Base-by-base conservation (phyloP, 2,329 filamentous ascomycete species). In the Diaporthe sp. region DNA sequence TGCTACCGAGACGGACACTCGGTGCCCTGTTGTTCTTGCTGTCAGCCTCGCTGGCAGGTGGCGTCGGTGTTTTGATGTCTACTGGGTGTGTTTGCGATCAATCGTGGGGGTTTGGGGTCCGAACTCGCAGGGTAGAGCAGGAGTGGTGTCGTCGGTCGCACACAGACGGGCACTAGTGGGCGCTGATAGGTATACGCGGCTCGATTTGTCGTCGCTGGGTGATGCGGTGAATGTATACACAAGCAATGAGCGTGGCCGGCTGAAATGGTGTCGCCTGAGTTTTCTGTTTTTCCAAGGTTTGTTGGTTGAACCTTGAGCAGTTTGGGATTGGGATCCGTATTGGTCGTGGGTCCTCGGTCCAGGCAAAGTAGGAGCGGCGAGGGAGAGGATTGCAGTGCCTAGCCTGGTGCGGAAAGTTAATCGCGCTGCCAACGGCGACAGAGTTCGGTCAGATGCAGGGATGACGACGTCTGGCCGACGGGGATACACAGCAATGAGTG, bases 371-470 rank as follows among this genome's bases (percentile, higher is more conserved):
- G 42, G n/a, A 65, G 42, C 61, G 61, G 19, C 61, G 28, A 51
- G 44, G 61, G 28, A 34, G 61, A 37, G 28, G 39, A 37, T 25
- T 51, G 44, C 25, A 49, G 62, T 68, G 62, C 44, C 44, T 51
- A 68, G 62, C 62, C 44, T 37, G 22, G 28, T 28, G 1, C 22
- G 25, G 46, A 53, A 53, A 70, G 15, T 42, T 55, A 68, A 70
- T 70, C 65, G 65, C 49, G 34, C 65, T 70, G 31, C 46, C 46
- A 55, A 55, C 65, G n/a, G 49, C 37, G 34, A 70, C 34, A 42
- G n/a, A 55, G 34, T 55, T 70, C 65, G 44, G 34, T 3, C 46
- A 37, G 62, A 34, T 53, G 46, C 46, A 39, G 31, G 62, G 62
- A 22, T 53, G 62, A 68, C 31, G 31, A 39, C 42, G 61, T 25